A percentile compares a stretch with the other conserved stretches of the same genome.
phyloP scores from a whole-genome alignment of 257 asterid species.

The Salvia rosmarinus region DNA sequence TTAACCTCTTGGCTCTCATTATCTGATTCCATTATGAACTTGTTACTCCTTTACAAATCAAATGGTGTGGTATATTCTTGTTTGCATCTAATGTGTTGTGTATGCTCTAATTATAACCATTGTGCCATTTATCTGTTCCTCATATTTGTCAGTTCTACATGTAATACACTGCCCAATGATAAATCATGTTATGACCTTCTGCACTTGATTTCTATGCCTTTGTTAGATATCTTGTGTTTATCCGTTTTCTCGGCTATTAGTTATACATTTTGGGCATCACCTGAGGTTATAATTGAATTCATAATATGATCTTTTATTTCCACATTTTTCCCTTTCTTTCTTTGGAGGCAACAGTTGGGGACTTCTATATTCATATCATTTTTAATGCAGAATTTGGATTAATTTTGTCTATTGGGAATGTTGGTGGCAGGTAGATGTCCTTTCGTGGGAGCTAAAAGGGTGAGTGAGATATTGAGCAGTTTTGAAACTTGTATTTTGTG shows the following conservation, averaged over 20 bases:
- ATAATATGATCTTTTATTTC: constrained; percentile 7
- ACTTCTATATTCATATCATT: neutral
- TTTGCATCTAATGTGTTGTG: neutral
- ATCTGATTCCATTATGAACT: constrained; percentile 8
- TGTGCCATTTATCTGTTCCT: constrained; percentile 7
- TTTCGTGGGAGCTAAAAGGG: constrained; percentile 25
- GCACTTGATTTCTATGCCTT: neutral
- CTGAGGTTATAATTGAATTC: neutral
- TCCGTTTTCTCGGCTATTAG: neutral
- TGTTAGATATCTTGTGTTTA: neutral
- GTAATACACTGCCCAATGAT: constrained; percentile 5
- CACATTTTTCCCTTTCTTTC: neutral
- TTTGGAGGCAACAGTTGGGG: neutral
- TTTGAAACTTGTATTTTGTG: constrained; percentile 13
- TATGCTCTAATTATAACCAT: neutral
- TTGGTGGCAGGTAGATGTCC: constrained; percentile 23
- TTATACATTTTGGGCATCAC: neutral
- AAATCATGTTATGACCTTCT: neutral
- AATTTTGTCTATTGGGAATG: constrained; percentile 20
- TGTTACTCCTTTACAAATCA: constrained; percentile 8
- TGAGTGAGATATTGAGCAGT: neutral
- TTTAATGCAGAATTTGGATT: neutral
- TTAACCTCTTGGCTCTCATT: neutral
- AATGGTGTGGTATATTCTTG: constrained; percentile 1
- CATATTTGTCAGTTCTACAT: neutral